Evolutionary conservation across 2,329 filamentous ascomycete genomes (phyloP).

Genomic region (Cladosporium sp.): DNA sequence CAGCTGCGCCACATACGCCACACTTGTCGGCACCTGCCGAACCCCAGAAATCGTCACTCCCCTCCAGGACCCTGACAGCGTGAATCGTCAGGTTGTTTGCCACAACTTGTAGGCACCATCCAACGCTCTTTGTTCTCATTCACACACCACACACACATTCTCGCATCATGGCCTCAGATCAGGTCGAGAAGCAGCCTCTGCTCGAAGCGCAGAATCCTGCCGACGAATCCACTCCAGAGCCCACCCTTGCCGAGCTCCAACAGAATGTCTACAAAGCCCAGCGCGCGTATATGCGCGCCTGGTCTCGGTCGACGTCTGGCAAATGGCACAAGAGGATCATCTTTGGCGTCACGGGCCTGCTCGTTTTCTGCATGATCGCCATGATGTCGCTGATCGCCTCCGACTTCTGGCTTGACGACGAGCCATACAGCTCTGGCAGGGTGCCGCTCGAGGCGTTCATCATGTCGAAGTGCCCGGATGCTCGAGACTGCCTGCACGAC

Average conservation of each 20-base stretch:
- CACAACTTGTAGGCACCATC: constrained; percentile 5
- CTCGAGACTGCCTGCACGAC: constrained; percentile 71
- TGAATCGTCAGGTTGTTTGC: background rate
- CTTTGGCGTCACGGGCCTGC: constrained; percentile 22
- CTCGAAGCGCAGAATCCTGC: background rate
- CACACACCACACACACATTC: background rate
- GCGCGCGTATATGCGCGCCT: constrained; percentile 28
- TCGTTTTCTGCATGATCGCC: constrained; percentile 23
- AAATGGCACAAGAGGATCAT: constrained; percentile 29
- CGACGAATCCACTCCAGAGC: constrained; percentile 12
- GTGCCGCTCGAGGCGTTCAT: constrained; percentile 90
- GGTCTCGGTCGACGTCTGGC: constrained; percentile 26
- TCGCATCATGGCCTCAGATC: constrained; percentile 2
- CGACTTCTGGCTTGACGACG: constrained; percentile 21
- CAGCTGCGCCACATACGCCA: background rate
- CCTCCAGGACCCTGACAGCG: background rate
- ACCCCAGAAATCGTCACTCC: background rate
- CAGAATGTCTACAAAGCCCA: constrained; percentile 27
- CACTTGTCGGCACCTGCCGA: background rate
- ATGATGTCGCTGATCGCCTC: constrained; percentile 21
- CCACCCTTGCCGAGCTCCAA: constrained; percentile 25
- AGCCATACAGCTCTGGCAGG: constrained; percentile 21
- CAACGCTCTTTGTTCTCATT: background rate
- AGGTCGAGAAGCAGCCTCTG: constrained; percentile 10
- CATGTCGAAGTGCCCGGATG: constrained; percentile 92